These are phyloP conservation scores for Medicago arabica DNA, from an alignment of 306 rosid species.

Conservation along the genomic window DNA sequence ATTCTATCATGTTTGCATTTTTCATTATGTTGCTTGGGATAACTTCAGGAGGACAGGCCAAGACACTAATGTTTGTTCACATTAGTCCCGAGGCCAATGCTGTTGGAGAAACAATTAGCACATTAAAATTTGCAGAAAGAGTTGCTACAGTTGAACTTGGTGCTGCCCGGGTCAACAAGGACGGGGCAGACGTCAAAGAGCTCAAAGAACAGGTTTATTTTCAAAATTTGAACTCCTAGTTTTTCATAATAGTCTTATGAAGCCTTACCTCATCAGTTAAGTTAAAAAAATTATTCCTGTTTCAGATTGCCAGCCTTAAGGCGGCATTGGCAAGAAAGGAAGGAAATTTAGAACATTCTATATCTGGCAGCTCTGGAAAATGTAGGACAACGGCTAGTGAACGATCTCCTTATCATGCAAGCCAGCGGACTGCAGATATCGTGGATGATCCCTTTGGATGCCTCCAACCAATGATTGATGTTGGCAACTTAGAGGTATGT, in stretches of 20 bases:
- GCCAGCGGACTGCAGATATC: slow-evolving; percentile 48
- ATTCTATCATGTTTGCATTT: slow-evolving; percentile 2
- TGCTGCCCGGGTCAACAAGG: slow-evolving; percentile 92
- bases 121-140: slow-evolving; percentile 94
- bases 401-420: slow-evolving; percentile 60
- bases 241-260: slow-evolving; percentile 32
- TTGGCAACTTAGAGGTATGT: slow-evolving; percentile 72
- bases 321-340: slow-evolving; percentile 80
- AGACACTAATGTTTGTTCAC: slow-evolving; percentile 96
- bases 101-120: slow-evolving; percentile 82
- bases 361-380: slow-evolving; percentile 68
- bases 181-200: slow-evolving; percentile 77
- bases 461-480: slow-evolving; percentile 65
- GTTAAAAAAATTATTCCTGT: neutral
- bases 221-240: slow-evolving; percentile 17
- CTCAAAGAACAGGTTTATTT: slow-evolving; percentile 88
- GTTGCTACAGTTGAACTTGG: slow-evolving; percentile 97
- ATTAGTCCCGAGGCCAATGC: slow-evolving; percentile 90
- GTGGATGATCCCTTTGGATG: slow-evolving; percentile 49
- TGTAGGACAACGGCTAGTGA: slow-evolving; percentile 60
- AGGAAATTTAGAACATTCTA: slow-evolving; percentile 56
- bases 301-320: slow-evolving; percentile 79
- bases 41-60: slow-evolving; percentile 91
- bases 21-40: slow-evolving; percentile 32
- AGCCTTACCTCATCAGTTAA: neutral